These are phyloP conservation scores for Xylaria palmicola DNA, from an alignment of 495 filamentous ascomycete genomes.

Conservation along the genomic window DNA sequence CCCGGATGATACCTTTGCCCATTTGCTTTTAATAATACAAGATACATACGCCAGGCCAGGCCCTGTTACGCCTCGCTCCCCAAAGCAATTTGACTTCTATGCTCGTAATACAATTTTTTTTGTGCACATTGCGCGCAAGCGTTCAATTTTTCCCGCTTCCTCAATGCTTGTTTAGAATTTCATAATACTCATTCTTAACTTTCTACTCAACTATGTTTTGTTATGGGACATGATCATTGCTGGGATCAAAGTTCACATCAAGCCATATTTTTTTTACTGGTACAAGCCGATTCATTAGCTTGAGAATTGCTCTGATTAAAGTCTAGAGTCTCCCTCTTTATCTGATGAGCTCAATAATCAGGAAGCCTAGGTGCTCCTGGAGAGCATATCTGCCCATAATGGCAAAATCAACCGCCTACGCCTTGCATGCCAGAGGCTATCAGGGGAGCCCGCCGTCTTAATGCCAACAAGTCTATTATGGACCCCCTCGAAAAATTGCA, in stretches of 20 bases:
- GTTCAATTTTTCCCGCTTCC: not conserved
- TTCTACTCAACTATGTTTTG: not conserved
- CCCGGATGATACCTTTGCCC: conserved; percentile 14
- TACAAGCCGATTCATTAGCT: not conserved
- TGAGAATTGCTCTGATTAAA: not conserved
- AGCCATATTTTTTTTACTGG: not conserved
- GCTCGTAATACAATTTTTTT: not conserved
- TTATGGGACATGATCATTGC: not conserved
- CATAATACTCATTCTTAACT: not conserved
- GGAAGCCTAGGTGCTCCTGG: not conserved
- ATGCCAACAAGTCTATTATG: not conserved
- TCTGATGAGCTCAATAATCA: not conserved
- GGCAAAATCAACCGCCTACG: not conserved
- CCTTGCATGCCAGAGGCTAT: not conserved
- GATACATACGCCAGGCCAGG: not conserved
- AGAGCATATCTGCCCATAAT: not conserved
- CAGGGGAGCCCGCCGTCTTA: not conserved
- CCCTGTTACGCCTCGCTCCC: not conserved
- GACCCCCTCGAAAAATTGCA: not conserved
- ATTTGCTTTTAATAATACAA: conserved; percentile 5
- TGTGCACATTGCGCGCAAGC: not conserved
- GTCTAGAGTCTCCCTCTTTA: not conserved
- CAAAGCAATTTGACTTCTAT: not conserved
- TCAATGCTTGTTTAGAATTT: not conserved
- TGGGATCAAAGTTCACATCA: not conserved